phyloP scores from a whole-genome alignment of 1,284 basidiomycete genomes.

The Rhodotorula glutinis region DNA sequence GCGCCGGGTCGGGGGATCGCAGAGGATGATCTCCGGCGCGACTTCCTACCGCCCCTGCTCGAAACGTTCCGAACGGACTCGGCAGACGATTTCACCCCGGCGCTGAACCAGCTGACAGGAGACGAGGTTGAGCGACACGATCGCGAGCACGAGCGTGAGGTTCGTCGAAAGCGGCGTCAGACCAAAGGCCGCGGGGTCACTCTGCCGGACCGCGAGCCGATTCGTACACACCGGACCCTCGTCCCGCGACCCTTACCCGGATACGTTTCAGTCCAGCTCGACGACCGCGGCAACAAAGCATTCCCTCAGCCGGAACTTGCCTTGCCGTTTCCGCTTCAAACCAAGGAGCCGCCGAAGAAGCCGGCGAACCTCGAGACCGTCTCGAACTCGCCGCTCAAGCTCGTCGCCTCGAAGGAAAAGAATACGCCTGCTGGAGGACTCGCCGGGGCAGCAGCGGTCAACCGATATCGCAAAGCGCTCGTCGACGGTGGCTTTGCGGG shows the following conservation, averaged over 20 bases:
- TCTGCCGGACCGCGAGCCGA: conserved; percentile 87
- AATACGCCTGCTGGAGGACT: background rate
- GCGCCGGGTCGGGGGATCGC: conserved; percentile 72
- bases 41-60: conserved; percentile 77
- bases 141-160: conserved; percentile 81
- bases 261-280: conserved; percentile 54
- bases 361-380: conserved; percentile 20
- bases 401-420: conserved; percentile 7
- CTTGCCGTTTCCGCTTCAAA: conserved; percentile 59
- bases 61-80: conserved; percentile 59
- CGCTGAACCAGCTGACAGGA: conserved; percentile 81
- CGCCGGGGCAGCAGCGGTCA: conserved; percentile 8
- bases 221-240: conserved; percentile 79
- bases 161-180: conserved; percentile 75
- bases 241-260: conserved; percentile 50
- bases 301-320: conserved; percentile 58
- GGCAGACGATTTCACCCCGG: conserved; percentile 68
- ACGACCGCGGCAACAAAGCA: conserved; percentile 37
- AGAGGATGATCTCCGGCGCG: conserved; percentile 87
- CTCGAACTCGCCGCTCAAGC: conserved; percentile 18
- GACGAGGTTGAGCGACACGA: conserved; percentile 84
- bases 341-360: conserved; percentile 15
- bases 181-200: conserved; percentile 86
- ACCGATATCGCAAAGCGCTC: conserved; percentile 4
- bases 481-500: background rate